Evolutionary conservation across 2,329 filamentous ascomycete genomes (phyloP), one percentile per base, ranked within the genome.

Genomic region (Fusarium illudens): DNA sequence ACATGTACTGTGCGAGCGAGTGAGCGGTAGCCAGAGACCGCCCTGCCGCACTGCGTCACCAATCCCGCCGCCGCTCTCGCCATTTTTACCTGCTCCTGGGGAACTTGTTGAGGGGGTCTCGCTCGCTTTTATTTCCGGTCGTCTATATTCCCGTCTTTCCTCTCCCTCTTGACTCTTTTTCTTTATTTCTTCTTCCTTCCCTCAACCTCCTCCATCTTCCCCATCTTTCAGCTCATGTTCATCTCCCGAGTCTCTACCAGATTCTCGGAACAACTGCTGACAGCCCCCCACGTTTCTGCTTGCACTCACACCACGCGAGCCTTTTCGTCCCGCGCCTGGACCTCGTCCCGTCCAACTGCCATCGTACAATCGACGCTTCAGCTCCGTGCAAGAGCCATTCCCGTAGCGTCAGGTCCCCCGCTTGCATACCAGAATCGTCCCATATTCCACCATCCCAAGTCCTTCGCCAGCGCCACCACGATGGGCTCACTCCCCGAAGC

Each of bases 401-500:
- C 42, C 33, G 30, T 51, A 60, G 29, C 51, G 17, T 48, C 58
- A 9, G 34, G 27, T 52, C 33, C 52, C 36, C 44, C 19, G 27
- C 32, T 51, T 63, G 34, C 53, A 60, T 57, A 44, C 22, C 44
- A 37, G n/a, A 58, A 50, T 56, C 46, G 32, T 51, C 27, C 51
- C 58, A 61, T 62, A 48, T 32, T 57, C 42, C 51, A 51, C 19
- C 33, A 27, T 17, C 30, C 30, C 56, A 69, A 46, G 48, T 19
- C 42, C 39, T 65, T 68, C 36, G 64, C 64, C 48, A 65, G 36
- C 51, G 33, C 58, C 50, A 57, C 66, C 60, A 73, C 48, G 19
- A 79, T 79, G 77, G 75, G 71, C 39, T 77, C 77, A 44, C 44
- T 78, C 46, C 69, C 74, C 32, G 57, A 73, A 42, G 34, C 58